Evolutionary conservation across 1,284 basidiomycete genomes (phyloP), one percentile per base, ranked within the genome.

Genomic region (Ganoderma sp.): DNA sequence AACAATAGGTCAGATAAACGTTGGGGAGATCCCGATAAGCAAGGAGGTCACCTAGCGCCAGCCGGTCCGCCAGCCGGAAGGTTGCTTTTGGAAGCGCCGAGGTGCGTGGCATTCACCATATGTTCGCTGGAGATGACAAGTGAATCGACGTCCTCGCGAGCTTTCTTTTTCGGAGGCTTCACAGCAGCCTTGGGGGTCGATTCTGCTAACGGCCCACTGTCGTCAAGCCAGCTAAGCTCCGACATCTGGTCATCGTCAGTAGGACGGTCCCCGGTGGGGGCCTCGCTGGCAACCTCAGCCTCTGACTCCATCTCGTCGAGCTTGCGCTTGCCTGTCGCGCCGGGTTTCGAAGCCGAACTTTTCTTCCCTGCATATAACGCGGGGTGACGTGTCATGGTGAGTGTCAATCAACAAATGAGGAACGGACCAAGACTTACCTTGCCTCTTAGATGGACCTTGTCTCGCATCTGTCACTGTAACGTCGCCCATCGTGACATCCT

Each of bases 361-460:
- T n/a, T n/a, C 45, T 48, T 48, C 19, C 45, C 45, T 48, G 45
- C 45, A 48, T 43, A 43, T n/a, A n/a, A n/a, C n/a, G n/a, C n/a
- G n/a, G 3, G 19, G 45, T n/a, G 45, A 7, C 6, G 19, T 48
- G 19, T n/a, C 7, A 48, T n/a, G 7, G 45, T 48, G 15, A 48
- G 45, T 48, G 19, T 19, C 45, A n/a, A n/a, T 48, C 45, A 48
- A 48, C 45, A n/a, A 48, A n/a, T n/a, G n/a, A n/a, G n/a, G n/a
- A n/a, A n/a, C n/a, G n/a, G n/a, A n/a, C n/a, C n/a, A n/a, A n/a
- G n/a, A n/a, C n/a, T n/a, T n/a, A n/a, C n/a, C n/a, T n/a, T n/a
- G n/a, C n/a, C n/a, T n/a, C n/a, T n/a, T n/a, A n/a, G n/a, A n/a
- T n/a, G n/a, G n/a, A n/a, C n/a, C n/a, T n/a, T n/a, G n/a, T n/a